Evolutionary conservation across 495 filamentous ascomycete species (phyloP), one percentile per base, ranked within the genome.

Genomic region (Rusavskia elegans): DNA sequence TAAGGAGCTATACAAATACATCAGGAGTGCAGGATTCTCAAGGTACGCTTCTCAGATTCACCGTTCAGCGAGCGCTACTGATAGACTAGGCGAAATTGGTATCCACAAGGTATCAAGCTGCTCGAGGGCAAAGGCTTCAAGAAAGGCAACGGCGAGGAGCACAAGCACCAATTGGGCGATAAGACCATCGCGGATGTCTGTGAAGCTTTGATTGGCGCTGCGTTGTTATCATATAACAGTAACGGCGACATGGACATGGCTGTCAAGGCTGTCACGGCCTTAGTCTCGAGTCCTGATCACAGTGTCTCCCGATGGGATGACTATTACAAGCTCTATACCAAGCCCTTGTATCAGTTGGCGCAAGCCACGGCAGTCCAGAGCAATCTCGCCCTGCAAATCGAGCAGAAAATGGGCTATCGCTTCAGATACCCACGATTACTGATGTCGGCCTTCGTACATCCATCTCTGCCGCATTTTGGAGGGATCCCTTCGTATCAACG

Each of bases 151-250:
- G 72, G 69, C 7, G 68, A 77, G 52, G 62, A 65, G 21, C 61
- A 66, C n/a, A 74, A 68, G 20, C 90, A 96, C 59, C 61, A 67
- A 0, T 76, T 98, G 6, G 84, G 78, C 3, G 85, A 95, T 61
- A 98, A 98, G 66, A 81, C 86, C 4, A 84, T 95, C 62, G 92
- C 92, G n/a, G 92, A 98, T 68, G 89, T 98, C 19, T 95, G 87
- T 53, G 92, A 98, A 64, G 92, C 92, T 3, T 61, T 97, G 55
- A 97, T 98, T 50, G 92, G 89, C 16, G 92, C 89, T 5, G 82
- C 92, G 0, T 75, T 94, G 41, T 70, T 95, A 9, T 79, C 82
- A 2, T 70, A 73, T 30, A 71, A 75, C 14, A 57, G 71, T 41
- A 63, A 71, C 1, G 64, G 76, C 49, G 76, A 74, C 37, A 85